Evolutionary conservation across 805 yeast species (phyloP).

Genomic region (Suhomyces canberraensis): DNA sequence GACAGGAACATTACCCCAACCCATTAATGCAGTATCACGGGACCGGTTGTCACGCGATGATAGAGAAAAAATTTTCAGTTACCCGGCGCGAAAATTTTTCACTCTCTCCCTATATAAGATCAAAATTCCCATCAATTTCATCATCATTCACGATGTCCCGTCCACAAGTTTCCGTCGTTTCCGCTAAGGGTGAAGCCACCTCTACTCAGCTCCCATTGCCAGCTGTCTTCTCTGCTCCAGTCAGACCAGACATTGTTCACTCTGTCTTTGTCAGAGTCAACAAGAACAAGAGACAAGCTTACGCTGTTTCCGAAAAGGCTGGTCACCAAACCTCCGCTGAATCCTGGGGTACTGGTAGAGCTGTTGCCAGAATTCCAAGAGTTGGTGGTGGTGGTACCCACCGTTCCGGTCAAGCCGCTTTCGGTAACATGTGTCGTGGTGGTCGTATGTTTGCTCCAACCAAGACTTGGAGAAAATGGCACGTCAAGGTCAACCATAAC

Average conservation of each 20-base stretch:
- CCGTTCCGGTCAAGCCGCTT: constrained; percentile 99
- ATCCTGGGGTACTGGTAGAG: constrained; percentile 99
- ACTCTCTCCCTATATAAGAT: too few species aligned
- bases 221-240: constrained; percentile 99
- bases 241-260: constrained; percentile 99
- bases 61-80: constrained; percentile 14
- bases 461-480: constrained; percentile 99
- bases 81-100: constrained; percentile 8
- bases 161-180: constrained; percentile 96
- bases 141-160: constrained; percentile 50
- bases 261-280: constrained; percentile 96
- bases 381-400: constrained; percentile 99
- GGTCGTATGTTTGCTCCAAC: constrained; percentile 99
- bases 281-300: constrained; percentile 99
- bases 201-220: constrained; percentile 87
- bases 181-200: constrained; percentile 84
- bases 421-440: constrained; percentile 99
- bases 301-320: constrained; percentile 98
- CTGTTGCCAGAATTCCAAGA: constrained; percentile 99
- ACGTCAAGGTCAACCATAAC: constrained; percentile 99
- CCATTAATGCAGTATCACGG: too few species aligned
- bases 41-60: too few species aligned
- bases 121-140: constrained; percentile 9
- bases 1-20: too few species aligned
- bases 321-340: constrained; percentile 99